Conservation (phyloP, 208 protist species). For the Willaertia magna region DNA sequence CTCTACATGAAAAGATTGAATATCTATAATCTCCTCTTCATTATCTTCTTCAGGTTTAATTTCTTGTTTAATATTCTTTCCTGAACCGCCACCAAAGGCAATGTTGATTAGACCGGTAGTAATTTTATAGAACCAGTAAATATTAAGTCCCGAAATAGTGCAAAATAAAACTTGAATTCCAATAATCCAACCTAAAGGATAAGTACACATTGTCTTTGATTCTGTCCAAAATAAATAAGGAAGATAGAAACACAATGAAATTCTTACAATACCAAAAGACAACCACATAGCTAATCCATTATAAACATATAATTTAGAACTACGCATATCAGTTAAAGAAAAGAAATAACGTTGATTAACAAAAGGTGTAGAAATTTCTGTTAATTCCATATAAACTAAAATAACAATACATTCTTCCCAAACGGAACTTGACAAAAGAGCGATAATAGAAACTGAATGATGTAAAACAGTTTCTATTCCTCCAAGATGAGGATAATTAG, state of each 20-base stretch:
- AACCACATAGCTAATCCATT: not conserved
- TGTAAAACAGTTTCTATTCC: not conserved
- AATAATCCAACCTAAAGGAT: not conserved
- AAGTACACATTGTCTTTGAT: not conserved
- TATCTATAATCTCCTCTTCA: too few species aligned
- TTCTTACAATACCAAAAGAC: not conserved
- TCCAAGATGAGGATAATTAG: not conserved
- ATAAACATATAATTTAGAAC: not conserved
- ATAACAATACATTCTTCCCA: not conserved
- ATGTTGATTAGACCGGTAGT: not conserved
- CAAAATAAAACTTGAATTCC: not conserved
- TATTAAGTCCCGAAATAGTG: not conserved
- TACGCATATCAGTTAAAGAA: not conserved
- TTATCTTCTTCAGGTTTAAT: too few species aligned
- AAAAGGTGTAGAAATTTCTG: not conserved
- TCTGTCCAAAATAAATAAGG: not conserved
- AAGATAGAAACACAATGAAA: not conserved
- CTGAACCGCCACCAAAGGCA: too few species aligned
- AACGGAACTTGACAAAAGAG: not conserved
- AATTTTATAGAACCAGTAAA: constrained; percentile 4
- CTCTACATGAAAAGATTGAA: too few species aligned
- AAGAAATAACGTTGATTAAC: not conserved
- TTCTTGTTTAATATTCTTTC: too few species aligned
- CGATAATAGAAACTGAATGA: not conserved
- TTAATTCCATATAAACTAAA: not conserved